A percentile compares a stretch with the other conserved stretches of the same genome.
phyloP scores from a whole-genome alignment of 2,329 filamentous ascomycete genomes.

The Didymella keratinophila region DNA sequence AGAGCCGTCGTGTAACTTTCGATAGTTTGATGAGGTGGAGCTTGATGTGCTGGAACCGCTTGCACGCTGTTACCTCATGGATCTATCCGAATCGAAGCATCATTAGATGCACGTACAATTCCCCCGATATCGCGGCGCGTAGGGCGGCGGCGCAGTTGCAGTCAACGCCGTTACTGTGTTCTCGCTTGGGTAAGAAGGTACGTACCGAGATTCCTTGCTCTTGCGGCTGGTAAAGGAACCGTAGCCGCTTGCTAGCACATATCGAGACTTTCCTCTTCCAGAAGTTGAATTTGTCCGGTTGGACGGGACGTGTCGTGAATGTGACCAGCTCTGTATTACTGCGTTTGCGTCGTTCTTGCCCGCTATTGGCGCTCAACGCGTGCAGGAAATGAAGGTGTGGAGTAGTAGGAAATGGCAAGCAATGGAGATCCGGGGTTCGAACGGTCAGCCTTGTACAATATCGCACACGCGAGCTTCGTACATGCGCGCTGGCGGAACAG shows the following conservation, averaged over 20 bases:
- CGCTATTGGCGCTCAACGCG: conserved; percentile 24
- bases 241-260: conserved; percentile 12
- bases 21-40: conserved; percentile 19
- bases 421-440: conserved; percentile 29
- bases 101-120: conserved; percentile 1
- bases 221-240: conserved; percentile 17
- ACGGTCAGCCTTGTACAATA: conserved; percentile 31
- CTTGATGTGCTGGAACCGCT: conserved; percentile 18
- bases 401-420: conserved; percentile 27
- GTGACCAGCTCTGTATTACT: conserved; percentile 18
- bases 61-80: conserved; percentile 8
- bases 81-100: conserved; percentile 6
- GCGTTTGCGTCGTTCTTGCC: conserved; percentile 14
- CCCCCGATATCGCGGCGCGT: conserved; percentile 18
- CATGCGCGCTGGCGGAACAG: conserved; percentile 15
- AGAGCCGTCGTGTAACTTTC: conserved; percentile 19
- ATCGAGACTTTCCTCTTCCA: conserved; percentile 6
- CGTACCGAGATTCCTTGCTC: conserved; percentile 22
- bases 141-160: conserved; percentile 16
- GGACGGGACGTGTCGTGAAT: conserved; percentile 31
- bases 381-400: conserved; percentile 27
- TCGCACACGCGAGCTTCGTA: conserved; percentile 21
- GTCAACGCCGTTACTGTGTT: conserved; percentile 6
- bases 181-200: conserved; percentile 21
- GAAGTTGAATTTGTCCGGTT: conserved; percentile 21